phyloP scores from a whole-genome alignment of 2,329 filamentous ascomycete genomes.

The Colletotrichum spinosum region DNA sequence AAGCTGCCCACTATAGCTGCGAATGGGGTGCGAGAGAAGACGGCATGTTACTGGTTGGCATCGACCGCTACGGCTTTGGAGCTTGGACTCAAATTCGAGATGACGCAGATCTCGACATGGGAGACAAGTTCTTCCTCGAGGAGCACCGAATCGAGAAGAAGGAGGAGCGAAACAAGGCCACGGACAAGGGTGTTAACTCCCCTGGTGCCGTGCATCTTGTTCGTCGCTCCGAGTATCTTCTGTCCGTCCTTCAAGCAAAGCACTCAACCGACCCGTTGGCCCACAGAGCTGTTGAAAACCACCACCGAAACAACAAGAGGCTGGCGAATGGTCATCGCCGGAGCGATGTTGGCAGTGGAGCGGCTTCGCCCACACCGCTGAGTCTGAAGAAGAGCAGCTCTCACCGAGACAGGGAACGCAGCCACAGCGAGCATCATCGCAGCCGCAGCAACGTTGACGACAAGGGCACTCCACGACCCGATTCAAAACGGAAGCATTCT shows the following conservation, averaged over 20 bases:
- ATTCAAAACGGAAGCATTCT: conserved; percentile 72
- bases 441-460: conserved; percentile 64
- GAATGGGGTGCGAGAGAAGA: conserved; percentile 94
- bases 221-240: conserved; percentile 91
- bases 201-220: conserved; percentile 98
- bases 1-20: conserved; percentile 90
- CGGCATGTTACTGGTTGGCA: conserved; percentile 95
- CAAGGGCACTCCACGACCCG: conserved; percentile 61
- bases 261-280: conserved; percentile 82
- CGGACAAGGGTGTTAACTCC: conserved; percentile 86
- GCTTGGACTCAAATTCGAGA: conserved; percentile 96
- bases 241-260: conserved; percentile 91
- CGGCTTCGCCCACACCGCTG: conserved; percentile 77
- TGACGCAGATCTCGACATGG: conserved; percentile 85
- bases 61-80: conserved; percentile 93
- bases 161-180: conserved; percentile 84
- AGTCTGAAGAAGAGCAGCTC: conserved; percentile 59
- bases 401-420: conserved; percentile 60
- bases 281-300: conserved; percentile 87
- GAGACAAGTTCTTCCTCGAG: conserved; percentile 94
- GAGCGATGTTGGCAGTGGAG: conserved; percentile 68
- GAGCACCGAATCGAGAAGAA: conserved; percentile 99
- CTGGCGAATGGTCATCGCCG: conserved; percentile 70
- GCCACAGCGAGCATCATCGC: conserved; percentile 61
- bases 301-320: conserved; percentile 95